A percentile compares a stretch with the other conserved stretches of the same genome.
These are phyloP conservation scores for Paraglomus occultum DNA, from an alignment of 192 early-diverging fungal genomes.

Conservation along the genomic window DNA sequence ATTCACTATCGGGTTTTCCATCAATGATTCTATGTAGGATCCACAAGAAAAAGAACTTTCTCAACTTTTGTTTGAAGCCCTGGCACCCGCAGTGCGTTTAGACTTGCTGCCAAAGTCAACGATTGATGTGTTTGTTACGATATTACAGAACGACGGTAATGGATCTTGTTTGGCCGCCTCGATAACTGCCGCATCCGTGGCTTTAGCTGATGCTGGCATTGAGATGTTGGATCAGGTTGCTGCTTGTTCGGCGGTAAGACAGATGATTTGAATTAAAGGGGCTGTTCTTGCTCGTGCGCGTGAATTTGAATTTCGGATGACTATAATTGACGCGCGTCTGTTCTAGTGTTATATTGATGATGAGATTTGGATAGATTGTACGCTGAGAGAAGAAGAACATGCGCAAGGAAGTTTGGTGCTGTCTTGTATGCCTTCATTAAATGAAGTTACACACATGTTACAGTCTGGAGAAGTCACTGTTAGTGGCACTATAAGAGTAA, in stretches of 20 bases:
- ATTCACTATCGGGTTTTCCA: not conserved
- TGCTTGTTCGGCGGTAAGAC: constrained; percentile 63
- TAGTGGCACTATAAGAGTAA: constrained; percentile 51
- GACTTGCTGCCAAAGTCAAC: constrained; percentile 72
- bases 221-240: constrained; percentile 83
- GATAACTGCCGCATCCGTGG: constrained; percentile 63
- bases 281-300: constrained; percentile 9
- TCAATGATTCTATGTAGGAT: constrained; percentile 40
- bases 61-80: constrained; percentile 57
- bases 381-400: constrained; percentile 56
- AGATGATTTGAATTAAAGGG: constrained; percentile 12
- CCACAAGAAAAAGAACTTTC: constrained; percentile 65
- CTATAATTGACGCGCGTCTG: not conserved
- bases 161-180: constrained; percentile 62
- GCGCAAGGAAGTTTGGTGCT: constrained; percentile 62
- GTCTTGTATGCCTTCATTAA: constrained; percentile 77
- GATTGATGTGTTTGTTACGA: constrained; percentile 67
- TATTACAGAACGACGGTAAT: constrained; percentile 70
- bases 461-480: constrained; percentile 63
- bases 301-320: not conserved
- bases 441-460: constrained; percentile 76
- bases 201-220: constrained; percentile 80
- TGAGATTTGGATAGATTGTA: constrained; percentile 52
- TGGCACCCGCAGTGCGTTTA: constrained; percentile 69
- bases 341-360: constrained; percentile 24